Evolutionary conservation across 805 yeast genomes (phyloP), one percentile per base, ranked within the genome.

Genomic region (Metschnikowia hibisci): DNA sequence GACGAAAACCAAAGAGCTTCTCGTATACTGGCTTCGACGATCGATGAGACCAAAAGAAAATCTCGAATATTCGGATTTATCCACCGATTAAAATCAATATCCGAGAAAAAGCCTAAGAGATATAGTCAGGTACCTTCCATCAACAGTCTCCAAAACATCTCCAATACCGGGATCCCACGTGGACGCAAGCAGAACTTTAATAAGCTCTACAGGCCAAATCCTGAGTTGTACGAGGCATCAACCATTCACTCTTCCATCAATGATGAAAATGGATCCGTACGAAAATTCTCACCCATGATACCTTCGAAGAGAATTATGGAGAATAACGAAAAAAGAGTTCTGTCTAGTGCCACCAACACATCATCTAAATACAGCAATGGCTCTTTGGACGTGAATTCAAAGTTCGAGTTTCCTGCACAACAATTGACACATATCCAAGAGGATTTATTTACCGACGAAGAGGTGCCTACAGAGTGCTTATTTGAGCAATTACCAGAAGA

Each of bases 151-250:
- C 37, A 41, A 20, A 46, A 46, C 32, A 52, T 53, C 2, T 39
- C 57, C 5, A 39, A 55, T 35, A 50, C 60, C 2, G 47, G 45
- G 14, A 56, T 60, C 23, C 66, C 66, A 0, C 43, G 52, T 11
- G 67, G 67, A 2, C 44, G 51, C 13, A 54, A 55, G 43, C 51
- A 51, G 20, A 51, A 51, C 15, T 63, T 47, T 44, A 44, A 48
- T 22, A 44, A 54, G 16, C 32, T 59, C 14, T 61, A 54, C 40
- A 53, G 44, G 18, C 66, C 66, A 1, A 48, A 34, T 7, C 68
- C 67, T 3, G 54, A 47, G 16, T 51, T 62, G 27, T 22, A 36
- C 8, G 51, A 49, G 26, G 33, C 43, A 3, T 44, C 56, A 2
- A 34, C 43, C 4, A 38, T 42, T 10, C 39, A 39, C 3, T 47